These are phyloP conservation scores for Exserohilum rostratum DNA, from an alignment of 2,329 filamentous ascomycete genomes.

Conservation along the genomic window DNA sequence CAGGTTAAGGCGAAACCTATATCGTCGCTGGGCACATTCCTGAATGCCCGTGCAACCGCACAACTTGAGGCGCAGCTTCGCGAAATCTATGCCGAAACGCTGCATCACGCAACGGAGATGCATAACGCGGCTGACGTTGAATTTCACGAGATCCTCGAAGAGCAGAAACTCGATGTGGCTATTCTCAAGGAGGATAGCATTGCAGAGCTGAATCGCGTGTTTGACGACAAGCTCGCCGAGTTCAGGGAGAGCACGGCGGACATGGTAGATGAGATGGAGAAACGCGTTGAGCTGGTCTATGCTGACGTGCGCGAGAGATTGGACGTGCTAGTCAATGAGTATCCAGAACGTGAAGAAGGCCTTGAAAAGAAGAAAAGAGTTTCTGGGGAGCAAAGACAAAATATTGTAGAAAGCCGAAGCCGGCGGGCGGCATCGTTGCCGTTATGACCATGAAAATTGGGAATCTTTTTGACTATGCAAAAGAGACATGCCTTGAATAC, in stretches of 20 bases:
- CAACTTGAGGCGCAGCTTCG: conserved; percentile 2
- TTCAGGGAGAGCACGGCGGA: conserved; percentile 6
- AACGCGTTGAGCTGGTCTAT: neutral
- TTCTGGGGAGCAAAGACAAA: neutral
- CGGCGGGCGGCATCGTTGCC: neutral
- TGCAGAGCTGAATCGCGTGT: conserved; percentile 1
- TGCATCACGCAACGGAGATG: conserved; percentile 13
- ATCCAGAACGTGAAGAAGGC: neutral
- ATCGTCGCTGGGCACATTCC: conserved; percentile 8
- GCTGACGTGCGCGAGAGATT: neutral
- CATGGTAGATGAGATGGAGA: conserved; percentile 3
- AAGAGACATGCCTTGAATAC: neutral
- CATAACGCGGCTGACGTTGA: conserved; percentile 11
- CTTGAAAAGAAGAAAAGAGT: neutral
- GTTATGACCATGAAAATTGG: neutral
- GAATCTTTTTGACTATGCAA: neutral
- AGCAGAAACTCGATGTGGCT: conserved; percentile 6
- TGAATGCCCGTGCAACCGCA: conserved; percentile 3
- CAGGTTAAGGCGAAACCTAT: neutral
- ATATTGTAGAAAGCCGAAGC: neutral
- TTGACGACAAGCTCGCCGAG: conserved; percentile 6
- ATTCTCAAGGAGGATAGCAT: conserved; percentile 10
- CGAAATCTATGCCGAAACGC: conserved; percentile 8
- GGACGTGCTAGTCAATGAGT: neutral
- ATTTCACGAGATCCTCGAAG: conserved; percentile 13